Evolutionary conservation across 2,329 filamentous ascomycete genomes (phyloP).

Genomic region (Plenodomus lindquistii): DNA sequence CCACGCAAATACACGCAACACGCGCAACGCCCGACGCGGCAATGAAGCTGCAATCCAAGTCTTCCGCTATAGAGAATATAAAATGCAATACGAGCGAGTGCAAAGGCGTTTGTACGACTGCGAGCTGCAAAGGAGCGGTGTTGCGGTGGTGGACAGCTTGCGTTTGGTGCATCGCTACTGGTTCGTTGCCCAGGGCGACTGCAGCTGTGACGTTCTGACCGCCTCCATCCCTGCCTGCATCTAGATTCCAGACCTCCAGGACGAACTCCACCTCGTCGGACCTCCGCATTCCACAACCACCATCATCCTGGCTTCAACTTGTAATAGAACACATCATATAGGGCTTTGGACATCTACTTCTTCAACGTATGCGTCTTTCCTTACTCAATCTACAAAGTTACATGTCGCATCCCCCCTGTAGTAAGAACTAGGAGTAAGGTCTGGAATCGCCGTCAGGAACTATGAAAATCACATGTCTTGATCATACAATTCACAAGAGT

Average conservation of each 20-base stretch:
- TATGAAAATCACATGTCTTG: too few relatives aligned
- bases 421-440: too few relatives aligned
- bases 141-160: slow-evolving; percentile 31
- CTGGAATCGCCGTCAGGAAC: too few relatives aligned
- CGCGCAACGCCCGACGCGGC: neutral
- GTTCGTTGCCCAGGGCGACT: slow-evolving; percentile 29
- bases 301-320: neutral
- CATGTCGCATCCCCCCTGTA: too few relatives aligned
- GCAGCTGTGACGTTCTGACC: slow-evolving; percentile 23
- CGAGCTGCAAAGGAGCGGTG: slow-evolving; percentile 30
- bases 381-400: too few relatives aligned
- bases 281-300: neutral
- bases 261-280: neutral
- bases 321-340: neutral
- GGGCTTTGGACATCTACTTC: too few relatives aligned
- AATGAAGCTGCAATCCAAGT: neutral
- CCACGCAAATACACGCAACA: too few relatives aligned
- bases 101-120: slow-evolving; percentile 12
- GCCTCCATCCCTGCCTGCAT: slow-evolving; percentile 17
- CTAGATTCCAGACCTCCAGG: too few relatives aligned
- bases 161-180: slow-evolving; percentile 30
- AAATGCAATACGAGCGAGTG: slow-evolving; percentile 1
- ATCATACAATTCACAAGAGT: too few relatives aligned
- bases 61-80: neutral
- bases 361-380: too few relatives aligned